phyloP scores from a whole-genome alignment of 2,329 filamentous ascomycete species.

The Gaeumannomyces sp. region DNA sequence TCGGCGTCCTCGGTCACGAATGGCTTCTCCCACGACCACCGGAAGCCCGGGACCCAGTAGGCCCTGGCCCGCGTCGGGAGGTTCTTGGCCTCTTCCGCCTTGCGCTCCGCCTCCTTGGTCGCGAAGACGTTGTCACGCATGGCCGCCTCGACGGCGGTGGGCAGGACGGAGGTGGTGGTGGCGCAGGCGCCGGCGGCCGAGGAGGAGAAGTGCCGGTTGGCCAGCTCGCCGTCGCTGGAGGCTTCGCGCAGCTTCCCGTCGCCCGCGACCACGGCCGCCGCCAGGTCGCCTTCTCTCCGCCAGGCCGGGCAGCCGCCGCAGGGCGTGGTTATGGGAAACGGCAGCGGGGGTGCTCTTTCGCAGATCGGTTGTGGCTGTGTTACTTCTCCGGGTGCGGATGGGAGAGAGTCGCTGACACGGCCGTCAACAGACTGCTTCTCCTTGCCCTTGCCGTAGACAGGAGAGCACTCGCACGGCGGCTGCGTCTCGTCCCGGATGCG shows the following conservation, averaged over 20 bases:
- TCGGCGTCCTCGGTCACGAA: not conserved
- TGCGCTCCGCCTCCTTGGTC: not conserved
- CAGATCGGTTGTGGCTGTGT: not conserved
- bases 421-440: not conserved
- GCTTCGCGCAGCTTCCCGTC: not conserved
- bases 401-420: not conserved
- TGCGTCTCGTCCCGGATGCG: not conserved
- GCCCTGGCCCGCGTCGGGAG: no score
- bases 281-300: not conserved
- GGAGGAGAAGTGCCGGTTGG: not conserved
- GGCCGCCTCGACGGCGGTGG: not conserved
- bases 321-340: not conserved
- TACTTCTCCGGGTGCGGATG: not conserved
- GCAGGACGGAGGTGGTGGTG: not conserved
- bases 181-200: no score
- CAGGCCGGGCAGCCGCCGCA: not conserved
- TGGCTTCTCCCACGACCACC: no score
- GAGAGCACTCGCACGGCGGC: not conserved
- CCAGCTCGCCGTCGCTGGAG: not conserved
- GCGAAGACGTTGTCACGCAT: not conserved
- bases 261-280: not conserved
- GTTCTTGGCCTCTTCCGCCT: no score
- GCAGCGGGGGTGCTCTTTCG: not conserved
- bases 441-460: no score
- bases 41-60: no score